Percentiles rank a stretch among this genome's conserved stretches.
These are phyloP conservation scores for Salix udensis DNA, from an alignment of 345 rosid species.

Conservation along the genomic window DNA sequence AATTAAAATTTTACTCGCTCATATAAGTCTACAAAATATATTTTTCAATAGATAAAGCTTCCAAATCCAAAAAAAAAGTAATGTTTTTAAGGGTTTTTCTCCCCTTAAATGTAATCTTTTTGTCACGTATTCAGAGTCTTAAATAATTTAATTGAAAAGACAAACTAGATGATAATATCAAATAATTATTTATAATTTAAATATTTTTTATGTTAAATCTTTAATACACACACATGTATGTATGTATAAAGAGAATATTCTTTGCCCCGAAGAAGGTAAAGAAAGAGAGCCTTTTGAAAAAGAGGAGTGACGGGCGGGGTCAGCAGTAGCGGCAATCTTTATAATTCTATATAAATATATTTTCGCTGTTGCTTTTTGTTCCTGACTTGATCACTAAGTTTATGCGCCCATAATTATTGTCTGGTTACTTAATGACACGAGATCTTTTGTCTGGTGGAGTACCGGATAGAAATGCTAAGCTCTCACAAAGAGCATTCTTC, in stretches of 20 bases:
- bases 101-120: too few relatives aligned
- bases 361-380: conserved; percentile 5
- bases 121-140: too few relatives aligned
- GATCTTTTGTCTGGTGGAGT: neutral
- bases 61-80: too few relatives aligned
- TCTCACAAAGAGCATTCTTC: neutral
- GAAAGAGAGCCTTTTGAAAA: conserved; percentile 6
- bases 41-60: too few relatives aligned
- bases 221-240: too few relatives aligned
- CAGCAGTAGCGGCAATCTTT: neutral
- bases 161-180: too few relatives aligned
- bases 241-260: conserved; percentile 17
- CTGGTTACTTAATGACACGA: neutral
- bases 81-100: too few relatives aligned
- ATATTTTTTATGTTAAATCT: too few relatives aligned
- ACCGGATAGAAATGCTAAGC: neutral
- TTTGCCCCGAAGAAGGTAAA: conserved; percentile 32
- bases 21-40: too few relatives aligned
- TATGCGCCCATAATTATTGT: neutral
- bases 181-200: too few relatives aligned
- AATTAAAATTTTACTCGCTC: too few relatives aligned
- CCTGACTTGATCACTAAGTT: conserved; percentile 23
- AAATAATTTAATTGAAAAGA: too few relatives aligned
- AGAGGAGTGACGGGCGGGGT: neutral
- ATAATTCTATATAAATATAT: conserved; percentile 1